Evolutionary conservation across 2,329 filamentous ascomycete species (phyloP).

Genomic region (Penicillium psychrosexuale): DNA sequence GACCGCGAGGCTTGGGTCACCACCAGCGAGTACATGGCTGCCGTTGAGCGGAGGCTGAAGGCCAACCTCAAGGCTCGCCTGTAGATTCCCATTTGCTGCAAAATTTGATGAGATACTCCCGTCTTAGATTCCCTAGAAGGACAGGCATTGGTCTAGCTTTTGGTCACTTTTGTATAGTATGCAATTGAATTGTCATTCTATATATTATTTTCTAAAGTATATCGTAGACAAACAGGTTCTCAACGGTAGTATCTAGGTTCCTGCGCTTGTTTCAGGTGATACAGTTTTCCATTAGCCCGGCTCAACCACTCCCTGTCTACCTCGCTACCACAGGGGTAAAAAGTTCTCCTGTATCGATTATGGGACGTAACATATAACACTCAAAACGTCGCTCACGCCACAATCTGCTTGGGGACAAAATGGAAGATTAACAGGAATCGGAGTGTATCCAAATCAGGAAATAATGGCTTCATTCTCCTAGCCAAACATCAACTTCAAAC

Average conservation of each 20-base stretch:
- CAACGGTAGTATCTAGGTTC: not conserved
- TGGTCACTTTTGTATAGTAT: conserved; percentile 17
- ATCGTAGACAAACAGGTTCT: not conserved
- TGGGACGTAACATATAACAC: no score
- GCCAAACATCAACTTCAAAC: not conserved
- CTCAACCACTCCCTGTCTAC: not conserved
- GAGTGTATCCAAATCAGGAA: not conserved
- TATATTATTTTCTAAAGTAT: not conserved
- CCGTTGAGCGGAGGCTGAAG: conserved; percentile 89
- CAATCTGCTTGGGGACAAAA: not conserved
- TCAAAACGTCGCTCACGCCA: not conserved
- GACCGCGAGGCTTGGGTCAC: conserved; percentile 83
- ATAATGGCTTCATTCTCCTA: not conserved
- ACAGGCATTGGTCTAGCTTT: conserved; percentile 9
- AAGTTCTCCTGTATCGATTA: not conserved
- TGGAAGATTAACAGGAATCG: not conserved
- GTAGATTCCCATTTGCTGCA: conserved; percentile 23
- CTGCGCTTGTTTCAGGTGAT: not conserved
- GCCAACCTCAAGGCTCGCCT: conserved; percentile 54
- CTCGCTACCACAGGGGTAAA: not conserved
- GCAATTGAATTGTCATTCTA: conserved; percentile 7
- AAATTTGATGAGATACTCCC: conserved; percentile 16
- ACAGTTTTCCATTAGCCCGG: not conserved
- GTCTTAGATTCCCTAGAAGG: conserved; percentile 9
- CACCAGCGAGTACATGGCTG: conserved; percentile 84